Base-by-base conservation (phyloP, 148 eudicot genomes). In the Fallopia convolvulus region DNA sequence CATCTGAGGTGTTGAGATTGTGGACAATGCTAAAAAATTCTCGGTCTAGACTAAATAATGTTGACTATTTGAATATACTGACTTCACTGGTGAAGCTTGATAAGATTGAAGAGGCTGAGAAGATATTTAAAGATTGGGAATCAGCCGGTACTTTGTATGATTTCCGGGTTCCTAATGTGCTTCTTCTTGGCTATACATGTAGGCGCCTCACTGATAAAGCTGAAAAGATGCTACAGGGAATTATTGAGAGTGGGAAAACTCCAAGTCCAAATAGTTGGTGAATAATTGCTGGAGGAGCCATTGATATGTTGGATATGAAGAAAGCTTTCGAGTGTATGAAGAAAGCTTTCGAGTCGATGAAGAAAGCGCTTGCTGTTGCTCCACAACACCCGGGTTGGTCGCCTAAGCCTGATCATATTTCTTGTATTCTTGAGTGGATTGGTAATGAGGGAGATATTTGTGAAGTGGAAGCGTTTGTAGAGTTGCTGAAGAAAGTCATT, bases 191-290 rank as follows among this genome's bases (percentile, higher is more conserved):
- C 17, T 89, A 86, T 77, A 78, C 83, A 36, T 83, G 81, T 61
- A 78, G 63, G 26, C 90, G 83, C 23, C 53, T 66, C 30, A 65
- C 81, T 2, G 89, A 84, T 53, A 79, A 87, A 80, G 85, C 89
- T 13, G 90, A 87, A 74, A 72, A 4, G 68, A 73, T 87, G 84
- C 85, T 89, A 36, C 82, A 78, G 74, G 80, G 49, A 18, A 75
- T 83, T 15, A 74, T 83, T 2, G 48, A 75, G 70, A 82, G 60
- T 78, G 88, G 89, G 52, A 79, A 79, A 73, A 75, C 47, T 8
- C 87, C 92, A 1, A 79, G 26, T 17, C 92, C 90, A n/a, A 85
- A 82, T 70, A 78, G 85, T 32, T 89, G 88, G 87, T 80, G 75
- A 17, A 87, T 89, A 71, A 77, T 87, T 40, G 78, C 89, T 68